phyloP scores from a whole-genome alignment of 352 stramenopile species.

The Phytophthora brassicae region DNA sequence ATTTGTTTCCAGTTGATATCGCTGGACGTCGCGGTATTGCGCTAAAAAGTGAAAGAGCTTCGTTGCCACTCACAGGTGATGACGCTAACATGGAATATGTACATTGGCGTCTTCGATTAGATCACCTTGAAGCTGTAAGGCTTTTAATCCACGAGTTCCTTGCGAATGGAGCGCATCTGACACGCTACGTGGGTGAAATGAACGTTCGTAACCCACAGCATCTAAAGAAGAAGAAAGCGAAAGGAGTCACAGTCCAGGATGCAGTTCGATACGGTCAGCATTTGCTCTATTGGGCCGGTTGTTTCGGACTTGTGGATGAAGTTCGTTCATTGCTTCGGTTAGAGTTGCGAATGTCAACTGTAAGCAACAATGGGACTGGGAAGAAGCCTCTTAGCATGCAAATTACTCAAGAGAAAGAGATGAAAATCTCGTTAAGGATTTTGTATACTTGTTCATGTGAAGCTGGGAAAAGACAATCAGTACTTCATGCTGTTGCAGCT shows the following conservation, averaged over 20 bases:
- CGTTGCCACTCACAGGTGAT: slow-evolving; percentile 9
- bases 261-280: slow-evolving; percentile 76
- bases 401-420: slow-evolving; percentile 12
- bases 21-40: slow-evolving; percentile 57
- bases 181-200: slow-evolving; percentile 63
- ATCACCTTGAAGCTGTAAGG: slow-evolving; percentile 52
- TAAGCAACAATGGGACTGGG: too few species aligned
- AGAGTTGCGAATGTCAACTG: slow-evolving; percentile 13
- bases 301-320: slow-evolving; percentile 63
- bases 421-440: slow-evolving; percentile 24
- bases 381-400: slow-evolving; percentile 8
- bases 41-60: slow-evolving; percentile 42
- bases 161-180: slow-evolving; percentile 35
- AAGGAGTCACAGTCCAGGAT: slow-evolving; percentile 30
- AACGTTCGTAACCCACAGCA: slow-evolving; percentile 47
- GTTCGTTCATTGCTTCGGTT: slow-evolving; percentile 46
- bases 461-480: slow-evolving; percentile 61
- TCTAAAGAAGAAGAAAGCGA: slow-evolving; percentile 13
- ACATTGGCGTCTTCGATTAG: slow-evolving; percentile 59
- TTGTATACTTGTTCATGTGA: slow-evolving; percentile 72
- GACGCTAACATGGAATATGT: slow-evolving; percentile 33
- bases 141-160: slow-evolving; percentile 65
- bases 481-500: slow-evolving; percentile 58
- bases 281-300: slow-evolving; percentile 73
- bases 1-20: slow-evolving; percentile 66